Percentiles rank a stretch among this genome's conserved stretches.
phyloP scores from a whole-genome alignment of 345 rosid genomes.

The Angophora floribunda region DNA sequence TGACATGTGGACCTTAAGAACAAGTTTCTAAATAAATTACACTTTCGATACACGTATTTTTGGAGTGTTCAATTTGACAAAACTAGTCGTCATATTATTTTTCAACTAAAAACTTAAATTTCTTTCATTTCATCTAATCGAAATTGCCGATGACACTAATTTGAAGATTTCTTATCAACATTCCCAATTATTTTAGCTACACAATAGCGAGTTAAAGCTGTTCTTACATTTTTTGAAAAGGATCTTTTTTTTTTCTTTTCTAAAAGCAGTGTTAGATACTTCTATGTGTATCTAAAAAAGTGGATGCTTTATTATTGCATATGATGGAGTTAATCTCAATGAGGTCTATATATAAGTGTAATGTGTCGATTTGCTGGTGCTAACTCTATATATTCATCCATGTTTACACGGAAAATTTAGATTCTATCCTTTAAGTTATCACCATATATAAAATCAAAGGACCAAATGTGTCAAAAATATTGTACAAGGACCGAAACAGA shows the following conservation, averaged over 20 bases:
- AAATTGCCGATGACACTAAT: neutral
- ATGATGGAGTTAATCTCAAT: neutral
- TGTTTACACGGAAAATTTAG: neutral
- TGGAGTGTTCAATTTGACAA: neutral
- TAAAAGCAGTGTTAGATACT: neutral
- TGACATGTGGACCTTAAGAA: neutral
- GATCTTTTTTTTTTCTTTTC: neutral
- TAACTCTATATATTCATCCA: neutral
- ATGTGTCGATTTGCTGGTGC: neutral
- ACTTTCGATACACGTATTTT: neutral
- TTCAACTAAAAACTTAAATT: neutral
- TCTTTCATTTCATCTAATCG: neutral
- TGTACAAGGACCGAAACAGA: accelerated
- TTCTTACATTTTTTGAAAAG: neutral
- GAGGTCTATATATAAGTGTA: neutral
- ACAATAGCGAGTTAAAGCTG: neutral
- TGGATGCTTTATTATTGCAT: neutral
- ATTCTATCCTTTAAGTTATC: neutral
- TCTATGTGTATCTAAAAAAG: neutral
- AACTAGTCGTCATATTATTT: neutral
- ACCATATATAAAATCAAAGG: neutral
- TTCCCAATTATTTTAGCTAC: neutral
- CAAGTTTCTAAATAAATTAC: neutral
- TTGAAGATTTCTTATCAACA: neutral
- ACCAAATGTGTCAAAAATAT: neutral